These are phyloP conservation scores for Tulasnella sp. DNA, from an alignment of 768 basidiomycete genomes.

Conservation along the genomic window DNA sequence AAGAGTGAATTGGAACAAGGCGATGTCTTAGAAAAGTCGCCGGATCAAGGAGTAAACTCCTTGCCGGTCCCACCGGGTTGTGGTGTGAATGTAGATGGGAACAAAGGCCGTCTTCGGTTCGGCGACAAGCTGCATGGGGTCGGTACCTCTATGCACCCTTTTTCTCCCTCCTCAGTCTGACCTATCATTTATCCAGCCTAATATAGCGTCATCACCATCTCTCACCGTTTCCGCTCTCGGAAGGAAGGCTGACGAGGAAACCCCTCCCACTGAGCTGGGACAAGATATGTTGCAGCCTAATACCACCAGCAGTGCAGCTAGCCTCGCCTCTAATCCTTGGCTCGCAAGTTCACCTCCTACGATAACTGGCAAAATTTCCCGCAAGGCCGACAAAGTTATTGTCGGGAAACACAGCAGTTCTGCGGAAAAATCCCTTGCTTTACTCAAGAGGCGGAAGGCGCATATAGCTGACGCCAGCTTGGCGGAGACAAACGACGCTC, in stretches of 20 bases:
- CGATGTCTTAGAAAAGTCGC: conserved; percentile 43
- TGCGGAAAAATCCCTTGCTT: conserved; percentile 73
- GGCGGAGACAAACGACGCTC: conserved; percentile 70
- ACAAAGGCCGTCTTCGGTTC: conserved; percentile 46
- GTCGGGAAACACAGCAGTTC: conserved; percentile 80
- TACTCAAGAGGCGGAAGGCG: conserved; percentile 46
- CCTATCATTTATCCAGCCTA: neutral
- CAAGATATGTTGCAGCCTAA: conserved; percentile 67
- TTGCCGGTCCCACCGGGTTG: conserved; percentile 39
- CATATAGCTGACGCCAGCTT: conserved; percentile 59
- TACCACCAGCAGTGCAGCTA: conserved; percentile 41
- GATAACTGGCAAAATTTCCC: conserved; percentile 53
- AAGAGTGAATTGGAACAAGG: conserved; percentile 61
- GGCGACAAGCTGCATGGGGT: conserved; percentile 12
- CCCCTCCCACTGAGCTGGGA: conserved; percentile 46
- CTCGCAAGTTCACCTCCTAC: conserved; percentile 50
- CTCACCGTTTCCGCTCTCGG: neutral
- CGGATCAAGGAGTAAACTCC: conserved; percentile 45
- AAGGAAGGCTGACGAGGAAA: neutral
- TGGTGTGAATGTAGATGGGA: conserved; percentile 45
- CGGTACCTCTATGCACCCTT: neutral
- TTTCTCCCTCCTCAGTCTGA: neutral
- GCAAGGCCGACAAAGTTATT: conserved; percentile 73
- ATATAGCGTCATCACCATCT: neutral
- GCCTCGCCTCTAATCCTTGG: conserved; percentile 78